phyloP scores from a whole-genome alignment of 495 filamentous ascomycete genomes.

The Aspergillus ellipticus region DNA sequence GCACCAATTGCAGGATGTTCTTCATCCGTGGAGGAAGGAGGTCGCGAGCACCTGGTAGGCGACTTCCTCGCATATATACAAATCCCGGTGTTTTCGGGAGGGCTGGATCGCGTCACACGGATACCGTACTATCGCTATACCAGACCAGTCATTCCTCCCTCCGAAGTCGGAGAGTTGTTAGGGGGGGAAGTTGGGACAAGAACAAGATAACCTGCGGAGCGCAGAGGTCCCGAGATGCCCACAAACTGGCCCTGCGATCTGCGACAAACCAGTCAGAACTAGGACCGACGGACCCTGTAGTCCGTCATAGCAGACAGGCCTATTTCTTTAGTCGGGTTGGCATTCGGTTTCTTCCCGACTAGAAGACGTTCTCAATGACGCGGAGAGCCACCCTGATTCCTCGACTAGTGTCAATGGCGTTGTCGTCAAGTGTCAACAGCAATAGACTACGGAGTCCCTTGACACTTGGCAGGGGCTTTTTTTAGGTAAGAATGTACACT shows the following conservation, averaged over 20 bases:
- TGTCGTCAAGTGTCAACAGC: no score
- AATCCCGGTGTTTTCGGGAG: background rate
- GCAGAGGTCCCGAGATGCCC: conserved; percentile 3
- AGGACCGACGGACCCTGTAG: background rate
- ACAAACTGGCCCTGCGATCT: conserved; percentile 4
- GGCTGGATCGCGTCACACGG: background rate
- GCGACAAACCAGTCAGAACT: background rate
- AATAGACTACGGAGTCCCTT: no score
- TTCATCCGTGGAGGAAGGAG: background rate
- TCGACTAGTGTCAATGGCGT: background rate
- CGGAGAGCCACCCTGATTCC: background rate
- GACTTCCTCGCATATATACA: background rate
- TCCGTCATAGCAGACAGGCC: background rate
- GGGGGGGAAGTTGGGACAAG: background rate
- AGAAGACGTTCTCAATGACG: background rate
- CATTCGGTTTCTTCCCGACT: background rate
- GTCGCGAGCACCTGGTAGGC: background rate
- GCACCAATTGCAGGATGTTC: no score
- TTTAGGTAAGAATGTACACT: background rate
- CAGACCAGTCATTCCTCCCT: background rate
- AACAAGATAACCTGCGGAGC: background rate
- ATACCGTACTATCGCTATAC: background rate
- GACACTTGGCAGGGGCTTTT: background rate
- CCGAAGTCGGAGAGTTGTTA: conserved; percentile 10
- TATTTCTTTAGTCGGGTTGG: background rate